Base-by-base conservation (phyloP, 2,329 filamentous ascomycete genomes). In the Pleoardoris graminearum region DNA sequence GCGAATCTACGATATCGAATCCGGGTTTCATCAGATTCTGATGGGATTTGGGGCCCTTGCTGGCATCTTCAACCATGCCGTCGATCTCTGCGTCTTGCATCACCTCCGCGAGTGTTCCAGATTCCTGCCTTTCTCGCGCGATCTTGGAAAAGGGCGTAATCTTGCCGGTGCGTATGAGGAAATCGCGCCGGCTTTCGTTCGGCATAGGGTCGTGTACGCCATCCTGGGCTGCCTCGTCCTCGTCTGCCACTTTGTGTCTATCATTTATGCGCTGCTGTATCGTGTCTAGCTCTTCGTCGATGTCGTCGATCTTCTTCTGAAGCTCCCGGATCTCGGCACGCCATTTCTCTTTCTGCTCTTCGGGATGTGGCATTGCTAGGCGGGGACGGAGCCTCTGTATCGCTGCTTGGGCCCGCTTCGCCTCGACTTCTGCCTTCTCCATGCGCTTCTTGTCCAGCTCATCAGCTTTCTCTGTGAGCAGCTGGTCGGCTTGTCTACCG, bases 141-240 rank as follows among this genome's bases (percentile, higher is more conserved):
- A 96, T 83, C 58, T 87, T 89, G 7, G 91, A 89, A 67, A 99
- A 99, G 0, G 94, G 94, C 0, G 94, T 99, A 61, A 99, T 97
- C 75, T 97, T 97, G 55, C 94, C 94, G 0, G 93, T 99, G 23
- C 94, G 86, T 43, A 99, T 94, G 41, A 99, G 82, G 69, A 89
- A 99, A 41, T 96, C 92, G 45, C 92, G 85, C 55, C 90, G 86
- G 21, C 84, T 91, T 76, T 97, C 94, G 54, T 89, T 89, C 1
- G 89, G 85, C 51, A 93, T 75, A 48, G 84, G 85, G 53, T 81
- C 80, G 47, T 82, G 85, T 23, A 81, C 82, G 41, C 75, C 77
- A 17, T 74, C 69, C 25, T 72, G 74, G 1, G 58, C 59, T 7
- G 74, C 62, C 8, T 79, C 76, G 1, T 77, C 74, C 3, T 74